Conservation (phyloP, 306 rosid species). For the Erythrophleum fordii region DNA sequence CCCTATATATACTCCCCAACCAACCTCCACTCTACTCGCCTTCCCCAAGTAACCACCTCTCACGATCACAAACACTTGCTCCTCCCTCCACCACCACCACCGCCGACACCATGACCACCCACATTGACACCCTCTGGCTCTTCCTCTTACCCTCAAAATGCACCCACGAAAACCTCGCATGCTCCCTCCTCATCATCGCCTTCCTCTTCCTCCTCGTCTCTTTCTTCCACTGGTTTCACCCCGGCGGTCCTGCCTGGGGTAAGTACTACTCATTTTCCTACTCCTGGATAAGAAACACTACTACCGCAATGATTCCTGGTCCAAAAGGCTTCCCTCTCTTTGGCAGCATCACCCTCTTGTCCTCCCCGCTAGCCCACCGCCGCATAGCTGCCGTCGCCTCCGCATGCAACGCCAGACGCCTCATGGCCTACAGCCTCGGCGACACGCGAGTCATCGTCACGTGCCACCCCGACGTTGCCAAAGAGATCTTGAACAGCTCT, state of each 20-base stretch:
- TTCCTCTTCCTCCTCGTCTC: slow-evolving; percentile 49
- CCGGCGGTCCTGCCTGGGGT: slow-evolving; percentile 99
- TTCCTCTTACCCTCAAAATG: slow-evolving; percentile 67
- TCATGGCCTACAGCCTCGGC: slow-evolving; percentile 77
- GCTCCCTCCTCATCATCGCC: slow-evolving; percentile 45
- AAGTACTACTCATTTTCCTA: too few relatives aligned
- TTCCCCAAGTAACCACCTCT: slow-evolving; percentile 1
- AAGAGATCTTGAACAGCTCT: slow-evolving; percentile 64
- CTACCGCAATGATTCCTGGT: slow-evolving; percentile 59
- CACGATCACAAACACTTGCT: not conserved
- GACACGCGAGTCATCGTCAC: slow-evolving; percentile 64
- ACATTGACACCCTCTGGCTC: slow-evolving; percentile 77
- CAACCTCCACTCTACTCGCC: not conserved
- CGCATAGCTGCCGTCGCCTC: slow-evolving; percentile 59
- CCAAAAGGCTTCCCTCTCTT: slow-evolving; percentile 80
- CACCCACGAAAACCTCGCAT: slow-evolving; percentile 54
- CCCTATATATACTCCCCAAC: slow-evolving; percentile 44
- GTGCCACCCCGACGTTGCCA: slow-evolving; percentile 65
- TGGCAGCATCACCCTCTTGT: slow-evolving; percentile 84
- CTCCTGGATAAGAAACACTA: slow-evolving; percentile 9
- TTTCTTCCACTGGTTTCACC: slow-evolving; percentile 77
- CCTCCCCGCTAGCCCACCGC: slow-evolving; percentile 66
- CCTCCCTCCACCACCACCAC: too few relatives aligned
- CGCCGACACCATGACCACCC: slow-evolving; percentile 50
- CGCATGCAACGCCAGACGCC: slow-evolving; percentile 64